Evolutionary conservation across 768 basidiomycete species (phyloP).

Genomic region (Pholiota conissans): DNA sequence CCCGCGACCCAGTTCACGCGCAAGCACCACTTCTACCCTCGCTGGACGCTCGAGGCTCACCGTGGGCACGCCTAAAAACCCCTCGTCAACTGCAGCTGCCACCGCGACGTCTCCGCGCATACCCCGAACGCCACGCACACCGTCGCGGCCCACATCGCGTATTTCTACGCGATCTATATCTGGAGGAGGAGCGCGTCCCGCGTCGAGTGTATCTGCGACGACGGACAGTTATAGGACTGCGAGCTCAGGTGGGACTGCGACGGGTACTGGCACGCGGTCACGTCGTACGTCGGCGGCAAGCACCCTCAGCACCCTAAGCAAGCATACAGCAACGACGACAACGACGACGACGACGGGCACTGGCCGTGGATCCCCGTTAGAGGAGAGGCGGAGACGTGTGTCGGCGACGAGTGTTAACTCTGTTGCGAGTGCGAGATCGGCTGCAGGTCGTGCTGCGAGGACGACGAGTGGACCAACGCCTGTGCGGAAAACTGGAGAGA

Average conservation of each 20-base stretch:
- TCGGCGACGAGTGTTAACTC: slow-evolving; percentile 26
- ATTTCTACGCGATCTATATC: slow-evolving; percentile 17
- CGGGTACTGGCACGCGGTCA: slow-evolving; percentile 19
- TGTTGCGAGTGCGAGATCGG: slow-evolving; percentile 25
- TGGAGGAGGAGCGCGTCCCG: slow-evolving; percentile 1
- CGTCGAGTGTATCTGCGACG: slow-evolving; percentile 16
- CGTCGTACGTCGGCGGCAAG: slow-evolving; percentile 33
- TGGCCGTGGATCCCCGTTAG: slow-evolving; percentile 14
- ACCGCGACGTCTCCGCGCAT: background rate
- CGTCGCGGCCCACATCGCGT: slow-evolving; percentile 23
- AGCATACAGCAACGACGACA: slow-evolving; percentile 8
- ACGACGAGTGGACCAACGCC: slow-evolving; percentile 15
- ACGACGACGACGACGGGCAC: background rate
- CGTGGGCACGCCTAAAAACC: slow-evolving; percentile 7
- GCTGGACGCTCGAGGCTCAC: slow-evolving; percentile 12
- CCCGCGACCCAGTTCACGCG: slow-evolving; percentile 25
- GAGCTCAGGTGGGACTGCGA: slow-evolving; percentile 11
- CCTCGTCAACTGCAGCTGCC: background rate
- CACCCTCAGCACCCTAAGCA: slow-evolving; percentile 19
- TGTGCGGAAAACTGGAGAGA: slow-evolving; percentile 21
- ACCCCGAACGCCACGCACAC: slow-evolving; percentile 8
- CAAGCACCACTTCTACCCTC: slow-evolving; percentile 21
- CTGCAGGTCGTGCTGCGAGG: slow-evolving; percentile 14
- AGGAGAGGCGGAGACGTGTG: slow-evolving; percentile 22
- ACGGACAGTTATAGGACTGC: slow-evolving; percentile 30